A percentile compares a stretch with the other conserved stretches of the same genome.
Conservation (phyloP, 306 rosid genomes). For the Hippophae rhamnoides region DNA sequence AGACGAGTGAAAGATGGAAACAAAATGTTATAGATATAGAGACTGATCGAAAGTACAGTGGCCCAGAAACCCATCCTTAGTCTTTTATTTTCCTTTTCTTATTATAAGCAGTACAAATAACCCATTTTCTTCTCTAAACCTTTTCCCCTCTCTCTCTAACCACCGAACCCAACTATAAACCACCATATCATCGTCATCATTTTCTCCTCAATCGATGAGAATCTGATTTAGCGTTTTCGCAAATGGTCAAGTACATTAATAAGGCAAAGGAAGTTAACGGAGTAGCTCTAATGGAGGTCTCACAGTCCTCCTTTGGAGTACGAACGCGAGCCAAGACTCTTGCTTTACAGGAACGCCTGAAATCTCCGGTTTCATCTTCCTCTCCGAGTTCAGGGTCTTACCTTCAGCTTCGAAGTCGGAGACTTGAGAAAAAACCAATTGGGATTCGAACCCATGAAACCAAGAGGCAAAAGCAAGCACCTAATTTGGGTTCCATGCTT, state of each 20-base stretch:
- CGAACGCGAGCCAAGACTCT: conserved; percentile 93
- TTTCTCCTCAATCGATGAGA: conserved; percentile 24
- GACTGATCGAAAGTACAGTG: neutral
- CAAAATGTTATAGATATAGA: neutral
- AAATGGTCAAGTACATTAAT: conserved; percentile 91
- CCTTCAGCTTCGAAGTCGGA: conserved; percentile 81
- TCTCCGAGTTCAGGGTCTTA: conserved; percentile 43
- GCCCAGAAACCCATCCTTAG: conserved; percentile 15
- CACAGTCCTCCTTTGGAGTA: conserved; percentile 61
- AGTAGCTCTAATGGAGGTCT: conserved; percentile 48
- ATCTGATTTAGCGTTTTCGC: neutral
- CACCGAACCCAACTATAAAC: neutral
- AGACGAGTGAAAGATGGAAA: too few relatives aligned
- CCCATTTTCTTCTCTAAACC: neutral
- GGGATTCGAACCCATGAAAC: conserved; percentile 19
- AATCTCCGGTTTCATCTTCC: conserved; percentile 19
- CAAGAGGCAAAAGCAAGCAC: conserved; percentile 24
- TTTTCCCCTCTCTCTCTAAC: conserved; percentile 10
- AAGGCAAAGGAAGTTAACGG: conserved; percentile 56
- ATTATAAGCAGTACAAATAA: conserved; percentile 16
- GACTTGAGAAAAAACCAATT: conserved; percentile 49
- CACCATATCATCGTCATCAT: neutral
- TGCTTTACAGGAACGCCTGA: conserved; percentile 51
- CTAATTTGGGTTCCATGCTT: conserved; percentile 25
- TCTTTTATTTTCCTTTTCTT: neutral